Conservation (phyloP, 2,329 filamentous ascomycete genomes). For the Ophiocordyceps camponoti-rufipedis region DNA sequence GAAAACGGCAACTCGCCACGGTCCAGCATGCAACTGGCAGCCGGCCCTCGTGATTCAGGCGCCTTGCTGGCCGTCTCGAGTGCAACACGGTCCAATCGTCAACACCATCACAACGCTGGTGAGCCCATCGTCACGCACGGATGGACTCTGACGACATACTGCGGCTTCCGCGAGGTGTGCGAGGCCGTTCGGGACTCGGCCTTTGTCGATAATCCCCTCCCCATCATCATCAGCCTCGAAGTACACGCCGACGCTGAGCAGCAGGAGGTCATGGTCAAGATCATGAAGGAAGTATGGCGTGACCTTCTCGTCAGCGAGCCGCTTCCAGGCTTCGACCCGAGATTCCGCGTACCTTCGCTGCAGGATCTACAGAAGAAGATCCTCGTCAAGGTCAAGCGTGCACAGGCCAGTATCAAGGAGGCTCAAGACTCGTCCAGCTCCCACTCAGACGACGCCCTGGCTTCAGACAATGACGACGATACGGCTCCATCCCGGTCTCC, state of each 20-base stretch:
- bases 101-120: slow-evolving; percentile 17
- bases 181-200: slow-evolving; percentile 60
- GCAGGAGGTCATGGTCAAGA: slow-evolving; percentile 81
- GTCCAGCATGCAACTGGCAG: slow-evolving; percentile 11
- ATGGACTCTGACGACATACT: slow-evolving; percentile 70
- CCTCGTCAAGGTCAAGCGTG: slow-evolving; percentile 60
- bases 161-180: slow-evolving; percentile 77
- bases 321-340: slow-evolving; percentile 30
- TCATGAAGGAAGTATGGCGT: slow-evolving; percentile 81
- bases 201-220: slow-evolving; percentile 57
- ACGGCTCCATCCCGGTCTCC: slow-evolving; percentile 1
- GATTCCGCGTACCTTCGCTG: slow-evolving; percentile 45
- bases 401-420: slow-evolving; percentile 16
- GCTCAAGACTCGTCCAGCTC: slow-evolving; percentile 9
- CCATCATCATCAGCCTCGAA: slow-evolving; percentile 82
- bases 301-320: slow-evolving; percentile 48
- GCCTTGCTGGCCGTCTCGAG: slow-evolving; percentile 16
- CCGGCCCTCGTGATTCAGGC: slow-evolving; percentile 14
- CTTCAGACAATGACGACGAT: neutral
- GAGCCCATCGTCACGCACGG: slow-evolving; percentile 73
- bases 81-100: slow-evolving; percentile 3
- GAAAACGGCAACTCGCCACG: slow-evolving; percentile 10
- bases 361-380: slow-evolving; percentile 63
- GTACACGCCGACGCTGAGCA: slow-evolving; percentile 70
- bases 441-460: slow-evolving; percentile 11